phyloP scores from a whole-genome alignment of 208 protist species.

The Sergeia podlipaevii region DNA sequence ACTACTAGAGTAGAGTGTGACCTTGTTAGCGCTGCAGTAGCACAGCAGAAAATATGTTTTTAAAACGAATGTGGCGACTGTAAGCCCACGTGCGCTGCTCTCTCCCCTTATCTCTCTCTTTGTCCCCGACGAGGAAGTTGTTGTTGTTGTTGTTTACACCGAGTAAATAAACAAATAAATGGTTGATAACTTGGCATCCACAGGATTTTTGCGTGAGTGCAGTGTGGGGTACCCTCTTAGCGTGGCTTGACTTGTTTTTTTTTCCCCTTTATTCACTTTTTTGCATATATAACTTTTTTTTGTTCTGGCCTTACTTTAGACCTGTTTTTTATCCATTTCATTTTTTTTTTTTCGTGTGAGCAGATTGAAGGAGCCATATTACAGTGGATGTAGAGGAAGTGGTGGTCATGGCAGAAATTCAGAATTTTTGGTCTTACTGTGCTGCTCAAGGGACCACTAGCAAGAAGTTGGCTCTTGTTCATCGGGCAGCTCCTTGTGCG shows the following conservation, averaged over 20 bases:
- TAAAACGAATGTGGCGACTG: too few species aligned
- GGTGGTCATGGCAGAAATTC: conserved; percentile 9
- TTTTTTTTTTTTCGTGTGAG: conserved; percentile 1
- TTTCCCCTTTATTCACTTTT: neutral
- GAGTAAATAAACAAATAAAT: too few species aligned
- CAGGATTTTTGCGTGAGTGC: too few species aligned
- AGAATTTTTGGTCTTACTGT: conserved; percentile 67
- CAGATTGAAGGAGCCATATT: conserved; percentile 2
- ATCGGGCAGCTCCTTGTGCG: conserved; percentile 3
- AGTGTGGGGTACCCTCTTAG: too few species aligned
- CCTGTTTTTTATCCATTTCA: neutral
- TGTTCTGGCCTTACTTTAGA: conserved; percentile 11
- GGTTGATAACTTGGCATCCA: too few species aligned
- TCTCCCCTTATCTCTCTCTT: too few species aligned
- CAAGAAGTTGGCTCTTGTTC: conserved; percentile 39
- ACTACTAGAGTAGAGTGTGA: conserved; percentile 47
- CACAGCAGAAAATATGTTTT: neutral
- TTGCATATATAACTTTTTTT: neutral
- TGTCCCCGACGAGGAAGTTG: too few species aligned
- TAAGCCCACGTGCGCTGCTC: too few species aligned
- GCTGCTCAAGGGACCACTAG: conserved; percentile 43
- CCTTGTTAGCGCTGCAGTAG: neutral
- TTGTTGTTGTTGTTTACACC: too few species aligned
- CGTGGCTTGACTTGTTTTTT: too few species aligned
- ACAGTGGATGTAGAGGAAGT: too few species aligned